phyloP scores from a whole-genome alignment of 176 grass and related monocot genomes.

The Oryza meridionalis region DNA sequence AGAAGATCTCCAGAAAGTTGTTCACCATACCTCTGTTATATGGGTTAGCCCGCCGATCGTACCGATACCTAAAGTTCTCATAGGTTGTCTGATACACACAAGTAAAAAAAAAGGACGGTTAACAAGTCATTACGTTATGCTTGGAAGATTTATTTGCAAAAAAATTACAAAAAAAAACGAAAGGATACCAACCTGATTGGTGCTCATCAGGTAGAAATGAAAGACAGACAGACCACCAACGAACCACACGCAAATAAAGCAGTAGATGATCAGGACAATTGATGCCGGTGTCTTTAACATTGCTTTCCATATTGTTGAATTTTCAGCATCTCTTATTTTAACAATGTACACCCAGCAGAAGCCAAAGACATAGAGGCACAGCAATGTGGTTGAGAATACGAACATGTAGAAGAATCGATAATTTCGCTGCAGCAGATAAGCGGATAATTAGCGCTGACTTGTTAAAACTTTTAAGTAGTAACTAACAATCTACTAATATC shows the following conservation, averaged over 20 bases:
- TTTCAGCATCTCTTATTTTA: constrained; percentile 82
- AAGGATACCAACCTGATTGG: constrained; percentile 70
- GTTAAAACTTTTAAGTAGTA: not conserved
- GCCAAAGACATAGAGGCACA: constrained; percentile 87
- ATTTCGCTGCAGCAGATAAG: constrained; percentile 73
- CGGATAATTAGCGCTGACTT: constrained; percentile 6
- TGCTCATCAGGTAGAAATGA: constrained; percentile 95
- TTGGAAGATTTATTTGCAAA: constrained; percentile 22
- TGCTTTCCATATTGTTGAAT: constrained; percentile 72
- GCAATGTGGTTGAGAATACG: constrained; percentile 84
- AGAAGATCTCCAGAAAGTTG: constrained; percentile 87
- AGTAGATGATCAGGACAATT: constrained; percentile 86
- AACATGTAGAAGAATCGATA: constrained; percentile 99
- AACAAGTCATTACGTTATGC: constrained; percentile 17
- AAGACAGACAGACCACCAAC: constrained; percentile 90
- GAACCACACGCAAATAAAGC: constrained; percentile 93
- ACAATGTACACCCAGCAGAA: constrained; percentile 92
- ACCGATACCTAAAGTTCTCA: constrained; percentile 93
- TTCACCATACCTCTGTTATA: constrained; percentile 69
- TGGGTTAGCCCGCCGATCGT: constrained; percentile 78
- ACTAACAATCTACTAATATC: not conserved
- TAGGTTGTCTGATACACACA: constrained; percentile 71
- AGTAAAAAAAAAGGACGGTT: constrained; percentile 3
- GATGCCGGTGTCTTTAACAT: constrained; percentile 86
- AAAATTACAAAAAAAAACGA: constrained; percentile 6